These are phyloP conservation scores for Cyclotella kingstonii DNA, from an alignment of 108 stramenopile species.

Conservation along the genomic window DNA sequence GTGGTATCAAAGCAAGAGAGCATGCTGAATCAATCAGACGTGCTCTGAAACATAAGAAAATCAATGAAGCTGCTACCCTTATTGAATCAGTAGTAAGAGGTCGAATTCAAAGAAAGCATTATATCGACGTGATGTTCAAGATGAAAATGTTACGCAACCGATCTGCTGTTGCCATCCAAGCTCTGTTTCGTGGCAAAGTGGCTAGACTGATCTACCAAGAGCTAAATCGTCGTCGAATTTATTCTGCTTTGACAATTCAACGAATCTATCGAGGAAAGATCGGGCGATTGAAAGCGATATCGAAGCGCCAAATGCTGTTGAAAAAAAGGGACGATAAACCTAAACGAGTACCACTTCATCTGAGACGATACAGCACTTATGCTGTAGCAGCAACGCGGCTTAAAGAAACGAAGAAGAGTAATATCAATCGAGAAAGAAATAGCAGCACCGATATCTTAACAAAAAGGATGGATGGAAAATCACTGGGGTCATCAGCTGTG, in stretches of 20 bases:
- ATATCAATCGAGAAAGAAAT: background rate
- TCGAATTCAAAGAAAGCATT: conserved; percentile 6
- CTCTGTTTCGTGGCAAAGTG: conserved; percentile 10
- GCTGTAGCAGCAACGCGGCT: conserved; percentile 7
- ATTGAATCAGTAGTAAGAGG: conserved; percentile 28
- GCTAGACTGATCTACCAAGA: conserved; percentile 3
- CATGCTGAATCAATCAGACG: conserved; percentile 19
- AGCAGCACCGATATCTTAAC: conserved; percentile 1
- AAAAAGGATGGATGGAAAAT: conserved; percentile 2
- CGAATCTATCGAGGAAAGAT: conserved; percentile 23
- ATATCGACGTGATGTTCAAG: conserved; percentile 8
- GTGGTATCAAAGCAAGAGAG: conserved; percentile 26
- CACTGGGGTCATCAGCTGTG: background rate
- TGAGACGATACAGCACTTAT: conserved; percentile 32
- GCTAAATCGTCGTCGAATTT: conserved; percentile 8
- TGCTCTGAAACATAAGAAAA: conserved; percentile 8
- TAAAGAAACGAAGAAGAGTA: conserved; percentile 3
- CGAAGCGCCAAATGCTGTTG: conserved; percentile 7
- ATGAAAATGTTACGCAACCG: conserved; percentile 12
- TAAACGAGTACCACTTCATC: conserved; percentile 37
- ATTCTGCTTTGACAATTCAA: conserved; percentile 25
- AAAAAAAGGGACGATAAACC: conserved; percentile 23
- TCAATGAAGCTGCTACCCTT: conserved; percentile 11
- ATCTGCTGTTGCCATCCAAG: conserved; percentile 31
- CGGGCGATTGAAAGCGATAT: conserved; percentile 6